Percentiles rank a stretch among this genome's conserved stretches.
Conservation (phyloP, 2,329 filamentous ascomycete species). For the Monosporascus sp. region DNA sequence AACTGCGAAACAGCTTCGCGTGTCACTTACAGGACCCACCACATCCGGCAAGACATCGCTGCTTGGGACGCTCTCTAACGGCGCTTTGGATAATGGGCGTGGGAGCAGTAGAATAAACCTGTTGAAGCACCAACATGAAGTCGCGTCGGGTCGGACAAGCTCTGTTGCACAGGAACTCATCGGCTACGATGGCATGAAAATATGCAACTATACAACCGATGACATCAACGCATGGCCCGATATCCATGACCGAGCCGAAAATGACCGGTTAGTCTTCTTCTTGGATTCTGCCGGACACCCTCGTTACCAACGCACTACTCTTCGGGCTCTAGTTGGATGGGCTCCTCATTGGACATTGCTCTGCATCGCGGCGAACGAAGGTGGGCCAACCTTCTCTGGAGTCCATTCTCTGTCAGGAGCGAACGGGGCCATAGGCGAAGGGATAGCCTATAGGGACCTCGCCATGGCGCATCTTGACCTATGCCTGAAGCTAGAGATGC, state of each 20-base stretch:
- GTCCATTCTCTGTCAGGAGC: conserved; percentile 41
- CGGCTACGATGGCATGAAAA: conserved; percentile 60
- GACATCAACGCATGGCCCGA: conserved; percentile 93
- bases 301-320: conserved; percentile 80
- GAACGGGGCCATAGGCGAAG: conserved; percentile 45
- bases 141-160: conserved; percentile 85
- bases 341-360: conserved; percentile 89
- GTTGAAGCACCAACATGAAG: conserved; percentile 88
- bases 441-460: conserved; percentile 59
- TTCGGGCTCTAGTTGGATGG: conserved; percentile 91
- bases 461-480: conserved; percentile 77
- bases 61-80: conserved; percentile 81
- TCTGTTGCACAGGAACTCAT: conserved; percentile 92
- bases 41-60: conserved; percentile 90
- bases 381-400: conserved; percentile 36
- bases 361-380: conserved; percentile 77
- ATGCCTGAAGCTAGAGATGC: conserved; percentile 73
- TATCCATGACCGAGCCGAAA: conserved; percentile 73
- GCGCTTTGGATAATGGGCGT: conserved; percentile 82
- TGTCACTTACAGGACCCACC: conserved; percentile 84
- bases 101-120: conserved; percentile 85
- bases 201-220: conserved; percentile 80
- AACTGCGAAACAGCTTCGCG: conserved; percentile 67
- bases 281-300: conserved; percentile 91
- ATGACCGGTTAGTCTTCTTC: conserved; percentile 75